Percentiles rank a stretch among this genome's conserved stretches.
Conservation (phyloP, 371 early-diverging fungal species). For the Saksenaea vasiformis region DNA sequence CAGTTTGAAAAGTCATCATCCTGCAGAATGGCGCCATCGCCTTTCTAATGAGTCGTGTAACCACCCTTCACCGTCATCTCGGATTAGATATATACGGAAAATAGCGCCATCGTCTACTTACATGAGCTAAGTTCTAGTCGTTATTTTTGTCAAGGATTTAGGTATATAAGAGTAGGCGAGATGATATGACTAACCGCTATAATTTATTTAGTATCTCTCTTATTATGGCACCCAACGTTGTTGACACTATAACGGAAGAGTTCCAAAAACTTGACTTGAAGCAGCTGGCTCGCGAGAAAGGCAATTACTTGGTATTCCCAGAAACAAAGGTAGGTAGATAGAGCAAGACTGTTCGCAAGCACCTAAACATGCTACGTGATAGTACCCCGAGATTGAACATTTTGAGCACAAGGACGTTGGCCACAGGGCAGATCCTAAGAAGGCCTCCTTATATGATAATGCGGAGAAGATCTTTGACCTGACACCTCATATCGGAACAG, state of each 20-base stretch:
- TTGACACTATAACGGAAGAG: conserved; percentile 31
- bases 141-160: background rate
- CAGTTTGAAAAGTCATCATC: background rate
- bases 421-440: conserved; percentile 57
- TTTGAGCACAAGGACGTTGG: conserved; percentile 48
- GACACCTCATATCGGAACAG: conserved; percentile 70
- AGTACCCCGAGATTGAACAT: conserved; percentile 37
- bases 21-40: background rate
- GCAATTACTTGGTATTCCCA: conserved; percentile 40
- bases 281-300: conserved; percentile 38
- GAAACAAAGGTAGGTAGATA: conserved; percentile 30
- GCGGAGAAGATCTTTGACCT: conserved; percentile 64
- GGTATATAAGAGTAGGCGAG: background rate
- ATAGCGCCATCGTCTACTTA: conserved; percentile 12
- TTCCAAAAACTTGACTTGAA: conserved; percentile 39
- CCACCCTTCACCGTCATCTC: background rate
- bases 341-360: background rate
- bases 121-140: conserved; percentile 2
- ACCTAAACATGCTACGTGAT: background rate
- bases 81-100: background rate
- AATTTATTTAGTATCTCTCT: background rate
- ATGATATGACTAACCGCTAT: background rate
- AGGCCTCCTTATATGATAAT: conserved; percentile 55
- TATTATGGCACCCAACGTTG: conserved; percentile 26
- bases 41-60: background rate